Base-by-base conservation (phyloP, 306 rosid species). In the Sicyos baderoa region DNA sequence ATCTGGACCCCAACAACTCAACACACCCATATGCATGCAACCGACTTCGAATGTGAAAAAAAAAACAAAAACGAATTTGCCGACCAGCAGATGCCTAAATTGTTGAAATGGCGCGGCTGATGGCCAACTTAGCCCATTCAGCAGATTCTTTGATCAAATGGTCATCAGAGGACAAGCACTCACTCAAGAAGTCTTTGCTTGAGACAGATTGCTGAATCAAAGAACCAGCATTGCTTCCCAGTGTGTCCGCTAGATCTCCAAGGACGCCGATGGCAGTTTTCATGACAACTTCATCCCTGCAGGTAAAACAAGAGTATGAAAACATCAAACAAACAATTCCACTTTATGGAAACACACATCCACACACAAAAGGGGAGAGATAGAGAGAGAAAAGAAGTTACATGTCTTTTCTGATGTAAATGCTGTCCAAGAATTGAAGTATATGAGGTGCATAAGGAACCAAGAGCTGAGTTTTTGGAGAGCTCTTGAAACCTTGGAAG, bases 221-320 rank as follows among this genome's bases (percentile, higher is more conserved):
- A 72, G 97, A 81, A 70, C 95, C 93, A 32, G 97, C 95, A 74
- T 83, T 79, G 79, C 90, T 91, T 70, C 97, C 97, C 44, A 91
- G 88, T 5, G 97, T 91, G 82, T 91, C 97, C 15, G 97, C 97
- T 16, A 91, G 86, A 79, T 91, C 97, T 71, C 97, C 97, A 79
- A 91, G 91, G 53, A 91, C 92, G 47, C 97, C 97, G 57, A 91
- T 85, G 73, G 97, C 97, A n/a, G 97, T 91, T 80, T 91, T 91
- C 86, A 84, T 86, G 27, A 91, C 97, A 77, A 85, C 82, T 54
- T 91, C 97, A 77, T 91, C 97, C 97, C 97, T 91, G 63, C 73
- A 83, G 0, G 51, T 53, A 48, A 40, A 54, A 45, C 54, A 54
- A 35, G 35, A 29, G 9, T 25, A 74, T 3, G 5, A 71, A 29